These are phyloP conservation scores for Xylaria venustula DNA, from an alignment of 495 filamentous ascomycete species.

Conservation along the genomic window DNA sequence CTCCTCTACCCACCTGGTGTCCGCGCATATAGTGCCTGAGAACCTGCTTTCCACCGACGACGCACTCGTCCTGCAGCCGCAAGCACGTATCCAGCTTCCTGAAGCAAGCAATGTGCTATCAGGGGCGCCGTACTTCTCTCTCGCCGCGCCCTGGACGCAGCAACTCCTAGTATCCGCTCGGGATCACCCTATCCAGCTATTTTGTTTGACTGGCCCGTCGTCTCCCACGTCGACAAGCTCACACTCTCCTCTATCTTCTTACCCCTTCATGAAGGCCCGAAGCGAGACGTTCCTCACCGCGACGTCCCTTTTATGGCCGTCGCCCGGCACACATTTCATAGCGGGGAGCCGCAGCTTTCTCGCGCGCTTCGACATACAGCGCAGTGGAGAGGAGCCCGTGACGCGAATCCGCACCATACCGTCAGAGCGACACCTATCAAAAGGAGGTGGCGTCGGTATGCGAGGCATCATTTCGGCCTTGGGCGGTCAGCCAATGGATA, in stretches of 20 bases:
- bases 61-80: conserved; percentile 54
- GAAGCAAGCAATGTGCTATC: conserved; percentile 71
- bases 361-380: conserved; percentile 73
- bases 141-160: conserved; percentile 64
- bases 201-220: conserved; percentile 31
- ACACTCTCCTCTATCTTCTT: conserved; percentile 53
- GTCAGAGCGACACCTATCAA: conserved; percentile 66
- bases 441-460: conserved; percentile 74
- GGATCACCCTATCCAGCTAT: conserved; percentile 75
- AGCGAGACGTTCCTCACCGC: conserved; percentile 80
- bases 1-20: conserved; percentile 64
- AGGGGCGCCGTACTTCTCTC: conserved; percentile 70
- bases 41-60: conserved; percentile 60
- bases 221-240: conserved; percentile 35
- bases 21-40: conserved; percentile 69
- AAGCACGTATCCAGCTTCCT: conserved; percentile 58
- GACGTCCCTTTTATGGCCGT: conserved; percentile 68
- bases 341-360: conserved; percentile 74
- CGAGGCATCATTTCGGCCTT: conserved; percentile 78
- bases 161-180: conserved; percentile 63
- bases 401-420: conserved; percentile 68
- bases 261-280: conserved; percentile 67
- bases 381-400: conserved; percentile 59
- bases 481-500: conserved; percentile 30
- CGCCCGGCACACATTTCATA: conserved; percentile 60